Percentiles rank a stretch among this genome's conserved stretches.
These are phyloP conservation scores for Colletotrichum spinosum DNA, from an alignment of 2,329 filamentous ascomycete genomes.

Conservation along the genomic window DNA sequence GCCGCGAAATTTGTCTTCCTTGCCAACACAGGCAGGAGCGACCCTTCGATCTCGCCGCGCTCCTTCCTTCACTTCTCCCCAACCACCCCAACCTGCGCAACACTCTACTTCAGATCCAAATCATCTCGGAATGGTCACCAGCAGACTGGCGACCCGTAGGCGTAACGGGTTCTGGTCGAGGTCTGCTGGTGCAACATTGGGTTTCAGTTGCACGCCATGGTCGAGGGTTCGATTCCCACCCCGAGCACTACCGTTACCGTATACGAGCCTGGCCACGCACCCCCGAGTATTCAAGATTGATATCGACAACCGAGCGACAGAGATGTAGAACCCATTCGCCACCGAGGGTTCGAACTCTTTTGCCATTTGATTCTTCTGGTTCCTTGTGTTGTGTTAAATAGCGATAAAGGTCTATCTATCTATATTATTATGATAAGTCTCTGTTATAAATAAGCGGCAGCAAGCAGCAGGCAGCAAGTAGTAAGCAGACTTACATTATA, in stretches of 20 bases:
- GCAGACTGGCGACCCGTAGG: neutral
- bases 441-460: too few relatives aligned
- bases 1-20: too few relatives aligned
- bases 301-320: conserved; percentile 1
- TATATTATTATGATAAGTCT: too few relatives aligned
- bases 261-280: neutral
- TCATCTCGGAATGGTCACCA: neutral
- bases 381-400: neutral
- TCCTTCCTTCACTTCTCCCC: neutral
- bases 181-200: neutral
- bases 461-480: too few relatives aligned
- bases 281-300: too few relatives aligned
- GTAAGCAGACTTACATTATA: too few relatives aligned
- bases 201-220: too few relatives aligned
- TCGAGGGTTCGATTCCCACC: too few relatives aligned
- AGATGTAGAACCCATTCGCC: conserved; percentile 5
- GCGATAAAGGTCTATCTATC: fast-evolving
- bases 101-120: neutral
- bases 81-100: neutral
- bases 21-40: neutral
- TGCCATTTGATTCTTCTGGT: neutral
- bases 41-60: neutral
- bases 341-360: conserved; percentile 2
- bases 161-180: neutral
- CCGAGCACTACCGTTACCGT: too few relatives aligned